Base-by-base conservation (phyloP, 164 flowering plant species). In the Magnolia officinalis region DNA sequence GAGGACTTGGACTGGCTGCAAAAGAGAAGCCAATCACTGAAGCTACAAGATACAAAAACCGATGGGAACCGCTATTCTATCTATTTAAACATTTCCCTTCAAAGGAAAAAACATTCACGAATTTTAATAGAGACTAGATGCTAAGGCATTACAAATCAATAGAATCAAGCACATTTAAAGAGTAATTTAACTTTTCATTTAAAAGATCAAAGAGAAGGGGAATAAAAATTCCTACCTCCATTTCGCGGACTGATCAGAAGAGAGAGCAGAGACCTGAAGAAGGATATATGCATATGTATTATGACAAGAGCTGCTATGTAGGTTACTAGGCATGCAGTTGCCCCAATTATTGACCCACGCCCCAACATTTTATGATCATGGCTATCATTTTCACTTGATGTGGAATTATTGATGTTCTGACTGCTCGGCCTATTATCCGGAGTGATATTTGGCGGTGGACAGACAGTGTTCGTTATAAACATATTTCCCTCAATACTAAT, bases 401-500 rank as follows among this genome's bases (percentile, higher is more conserved):
- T 71, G 88, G 6, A 37, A 37, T 37, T 37, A 37, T 5, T 37
- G 45, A 37, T 37, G 45, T 37, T 37, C 45, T 37, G 45, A 81
- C 68, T 91, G 89, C 4, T 86, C n/a, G 31, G 20, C 45, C 45
- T 66, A n/a, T 71, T 10, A 85, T 88, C n/a, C 75, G 66, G 69
- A 92, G 96, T 67, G 86, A 89, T n/a, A 21, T 19, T 21, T 65
- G 9, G 23, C 1, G 96, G 91, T 50, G 85, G 86, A 82, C 84
- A 82, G 80, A 82, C 79, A 31, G 24, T 85, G 65, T 64, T 88
- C 50, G 14, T 64, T 21, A 85, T 78, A 45, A 94, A 92, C 59
- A 13, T 78, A 81, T 92, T 94, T 16, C 92, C 92, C 26, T 87
- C 89, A 71, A 94, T 75, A 94, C 98, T 94, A 75, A 72, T 58